Conservation (phyloP, 2,329 filamentous ascomycete genomes). For the Sporothrix globosa region DNA sequence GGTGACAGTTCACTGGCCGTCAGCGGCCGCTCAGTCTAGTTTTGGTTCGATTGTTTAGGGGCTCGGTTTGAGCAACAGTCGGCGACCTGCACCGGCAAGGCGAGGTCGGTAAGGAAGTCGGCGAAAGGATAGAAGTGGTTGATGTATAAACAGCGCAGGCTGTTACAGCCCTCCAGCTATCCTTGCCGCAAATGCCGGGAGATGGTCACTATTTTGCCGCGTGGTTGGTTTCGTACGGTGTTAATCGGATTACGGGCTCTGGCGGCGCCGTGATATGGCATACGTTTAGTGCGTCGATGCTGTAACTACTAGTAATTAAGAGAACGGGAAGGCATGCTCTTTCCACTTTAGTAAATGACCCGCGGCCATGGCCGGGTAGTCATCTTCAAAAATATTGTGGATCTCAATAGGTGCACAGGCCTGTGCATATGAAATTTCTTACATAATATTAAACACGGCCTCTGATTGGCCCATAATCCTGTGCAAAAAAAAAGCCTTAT, state of each 20-base stretch:
- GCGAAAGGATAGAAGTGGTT: not conserved
- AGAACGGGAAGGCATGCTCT: too few relatives aligned
- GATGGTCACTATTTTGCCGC: not conserved
- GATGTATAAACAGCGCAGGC: not conserved
- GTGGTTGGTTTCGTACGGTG: not conserved
- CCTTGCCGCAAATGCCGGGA: not conserved
- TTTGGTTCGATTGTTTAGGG: not conserved
- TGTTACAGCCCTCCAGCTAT: not conserved
- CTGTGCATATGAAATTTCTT: too few relatives aligned
- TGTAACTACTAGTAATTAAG: too few relatives aligned
- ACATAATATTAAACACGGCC: too few relatives aligned
- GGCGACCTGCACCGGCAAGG: not conserved
- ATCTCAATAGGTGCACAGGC: too few relatives aligned
- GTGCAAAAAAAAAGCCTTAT: too few relatives aligned
- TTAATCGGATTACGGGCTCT: not conserved
- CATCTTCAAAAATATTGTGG: too few relatives aligned
- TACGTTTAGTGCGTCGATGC: not conserved
- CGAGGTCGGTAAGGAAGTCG: not conserved
- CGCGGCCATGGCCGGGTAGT: too few relatives aligned
- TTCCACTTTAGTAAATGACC: too few relatives aligned
- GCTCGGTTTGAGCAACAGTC: not conserved
- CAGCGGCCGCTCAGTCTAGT: slow-evolving; percentile 6
- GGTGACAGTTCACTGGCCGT: slow-evolving; percentile 20
- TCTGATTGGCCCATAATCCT: too few relatives aligned
- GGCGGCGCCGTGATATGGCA: not conserved